Conservation (phyloP, 2,329 filamentous ascomycete genomes). For the Lachnum nothofagi region DNA sequence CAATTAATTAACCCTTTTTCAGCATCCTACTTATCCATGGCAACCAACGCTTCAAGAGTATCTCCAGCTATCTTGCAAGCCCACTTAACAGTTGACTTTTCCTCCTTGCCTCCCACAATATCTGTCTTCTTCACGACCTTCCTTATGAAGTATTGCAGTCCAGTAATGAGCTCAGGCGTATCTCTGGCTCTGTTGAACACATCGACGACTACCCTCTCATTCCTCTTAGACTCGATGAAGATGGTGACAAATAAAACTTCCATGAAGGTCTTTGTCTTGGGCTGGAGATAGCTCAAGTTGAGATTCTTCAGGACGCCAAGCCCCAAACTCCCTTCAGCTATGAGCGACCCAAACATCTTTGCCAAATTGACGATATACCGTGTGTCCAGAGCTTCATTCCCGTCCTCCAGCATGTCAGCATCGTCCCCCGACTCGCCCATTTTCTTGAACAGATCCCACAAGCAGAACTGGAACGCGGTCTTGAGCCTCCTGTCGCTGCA, state of each 20-base stretch:
- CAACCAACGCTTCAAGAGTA: conserved; percentile 26
- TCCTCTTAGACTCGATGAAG: conserved; percentile 52
- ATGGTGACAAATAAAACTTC: conserved; percentile 75
- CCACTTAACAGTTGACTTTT: conserved; percentile 44
- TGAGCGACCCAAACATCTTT: conserved; percentile 59
- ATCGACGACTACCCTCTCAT: conserved; percentile 56
- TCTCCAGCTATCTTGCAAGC: conserved; percentile 42
- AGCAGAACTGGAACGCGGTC: conserved; percentile 79
- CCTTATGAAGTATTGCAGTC: conserved; percentile 73
- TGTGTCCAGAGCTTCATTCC: conserved; percentile 46
- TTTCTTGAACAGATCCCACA: conserved; percentile 80
- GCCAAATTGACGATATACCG: conserved; percentile 62
- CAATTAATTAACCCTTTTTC: too few relatives aligned
- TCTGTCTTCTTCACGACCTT: conserved; percentile 66
- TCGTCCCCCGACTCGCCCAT: conserved; percentile 71
- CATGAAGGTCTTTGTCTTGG: conserved; percentile 71
- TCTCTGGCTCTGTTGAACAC: conserved; percentile 62
- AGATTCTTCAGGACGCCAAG: conserved; percentile 63
- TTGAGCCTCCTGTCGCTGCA: conserved; percentile 70
- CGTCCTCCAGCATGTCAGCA: conserved; percentile 56
- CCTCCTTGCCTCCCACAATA: conserved; percentile 45
- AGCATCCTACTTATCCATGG: conserved; percentile 14
- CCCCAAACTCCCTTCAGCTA: conserved; percentile 53
- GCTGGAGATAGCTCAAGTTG: conserved; percentile 71
- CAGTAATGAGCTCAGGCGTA: conserved; percentile 63